Evolutionary conservation across 208 protist genomes (phyloP), one percentile per base, ranked within the genome.

Genomic region (Trypanosoma conorhini): DNA sequence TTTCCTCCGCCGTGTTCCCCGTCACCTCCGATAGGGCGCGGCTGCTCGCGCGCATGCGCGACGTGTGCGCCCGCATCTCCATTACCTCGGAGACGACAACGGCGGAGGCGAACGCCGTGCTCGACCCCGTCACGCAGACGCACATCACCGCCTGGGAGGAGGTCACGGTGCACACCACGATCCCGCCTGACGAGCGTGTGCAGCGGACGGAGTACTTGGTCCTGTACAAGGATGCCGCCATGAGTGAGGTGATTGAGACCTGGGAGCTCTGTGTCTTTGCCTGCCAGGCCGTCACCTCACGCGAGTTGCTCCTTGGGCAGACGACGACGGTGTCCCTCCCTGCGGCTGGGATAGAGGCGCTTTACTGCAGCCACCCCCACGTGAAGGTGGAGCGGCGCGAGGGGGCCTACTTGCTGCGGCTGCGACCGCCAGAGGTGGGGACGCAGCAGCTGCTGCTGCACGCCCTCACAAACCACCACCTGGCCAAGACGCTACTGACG

Each of bases 181-280:
- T 93, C 31, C 91, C 91, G 48, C 31, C 22, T 15, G 74, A 84
- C 38, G 9, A 58, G 21, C 75, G 67, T 1, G 62, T 57, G 33
- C 86, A 92, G 67, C 87, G 88, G 52, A 74, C 87, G 42, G 88
- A 94, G 81, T 94, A 92, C 72, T 59, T 94, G 13, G 92, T 87
- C 22, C 74, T 96, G 31, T 96, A 87, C 80, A 70, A 80, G 59
- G 88, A 96, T 66, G 79, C 74, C 9, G 77, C 74, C 22, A 86
- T 85, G 83, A 93, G 77, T 22, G 70, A 85, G 63, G 83, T 92
- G 30, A 85, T 87, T 71, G 88, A 96, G 74, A 90, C 83, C 30
- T 96, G 91, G 89, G 88, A 96, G 73, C 56, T 96, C 22, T 92
- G 80, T 69, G 60, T 96, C 54, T 96, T 93, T 70, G 81, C 87